Percentiles rank a stretch among this genome's conserved stretches.
Conservation (phyloP, 108 stramenopile species). For the Nitzschia inconspicua region DNA sequence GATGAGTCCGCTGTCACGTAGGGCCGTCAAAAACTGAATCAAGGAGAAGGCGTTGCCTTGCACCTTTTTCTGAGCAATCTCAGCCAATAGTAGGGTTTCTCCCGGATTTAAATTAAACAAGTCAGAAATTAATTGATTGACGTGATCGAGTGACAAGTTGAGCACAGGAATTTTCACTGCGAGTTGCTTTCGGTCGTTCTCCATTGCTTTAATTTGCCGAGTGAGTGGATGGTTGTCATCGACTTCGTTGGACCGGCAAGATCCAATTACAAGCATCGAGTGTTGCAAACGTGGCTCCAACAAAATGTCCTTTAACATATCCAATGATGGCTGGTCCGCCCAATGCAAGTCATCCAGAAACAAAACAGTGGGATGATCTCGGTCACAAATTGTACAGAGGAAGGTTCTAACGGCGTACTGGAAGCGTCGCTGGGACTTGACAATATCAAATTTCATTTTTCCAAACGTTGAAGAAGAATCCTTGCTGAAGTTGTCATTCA, state of each 20-base stretch:
- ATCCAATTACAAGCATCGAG: slow-evolving; percentile 34
- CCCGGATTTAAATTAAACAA: slow-evolving; percentile 5
- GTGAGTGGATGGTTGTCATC: slow-evolving; percentile 9
- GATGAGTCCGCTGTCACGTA: not conserved
- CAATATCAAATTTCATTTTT: slow-evolving; percentile 1
- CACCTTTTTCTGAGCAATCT: not conserved
- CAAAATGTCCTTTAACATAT: slow-evolving; percentile 5
- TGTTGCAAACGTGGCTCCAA: not conserved
- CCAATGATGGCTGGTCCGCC: slow-evolving; percentile 21
- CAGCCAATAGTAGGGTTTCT: not conserved
- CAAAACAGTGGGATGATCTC: slow-evolving; percentile 9
- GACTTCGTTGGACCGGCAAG: slow-evolving; percentile 47
- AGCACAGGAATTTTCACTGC: too few species aligned
- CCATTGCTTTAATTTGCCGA: too few species aligned
- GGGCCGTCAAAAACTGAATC: slow-evolving; percentile 16
- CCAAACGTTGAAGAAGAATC: not conserved
- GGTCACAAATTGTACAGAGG: slow-evolving; percentile 8
- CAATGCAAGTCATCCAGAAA: slow-evolving; percentile 29
- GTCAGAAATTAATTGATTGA: slow-evolving; percentile 9
- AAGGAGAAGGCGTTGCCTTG: slow-evolving; percentile 29
- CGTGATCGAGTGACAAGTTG: slow-evolving; percentile 2
- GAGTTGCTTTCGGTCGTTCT: too few species aligned
- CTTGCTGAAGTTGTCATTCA: not conserved
- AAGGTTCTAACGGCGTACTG: slow-evolving; percentile 8
- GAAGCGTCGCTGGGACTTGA: slow-evolving; percentile 3